Conservation (phyloP, 495 filamentous ascomycete genomes). For the Chlorociboria aeruginascens region DNA sequence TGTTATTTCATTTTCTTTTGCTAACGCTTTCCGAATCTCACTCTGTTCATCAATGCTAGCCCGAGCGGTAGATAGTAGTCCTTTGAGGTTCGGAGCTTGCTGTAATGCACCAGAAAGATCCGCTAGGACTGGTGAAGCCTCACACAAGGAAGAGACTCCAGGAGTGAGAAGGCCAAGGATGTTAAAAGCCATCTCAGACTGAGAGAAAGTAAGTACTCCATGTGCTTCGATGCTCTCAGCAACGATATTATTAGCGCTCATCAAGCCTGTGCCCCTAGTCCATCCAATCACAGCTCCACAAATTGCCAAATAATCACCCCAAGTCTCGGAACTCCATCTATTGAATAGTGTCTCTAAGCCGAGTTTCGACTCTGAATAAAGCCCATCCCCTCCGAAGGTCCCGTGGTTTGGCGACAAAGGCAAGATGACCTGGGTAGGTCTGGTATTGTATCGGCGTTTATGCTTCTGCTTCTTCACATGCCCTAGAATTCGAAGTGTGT, state of each 20-base stretch:
- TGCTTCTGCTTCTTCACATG: slow-evolving; percentile 79
- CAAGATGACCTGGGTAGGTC: slow-evolving; percentile 88
- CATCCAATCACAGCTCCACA: slow-evolving; percentile 96
- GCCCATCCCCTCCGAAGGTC: slow-evolving; percentile 90
- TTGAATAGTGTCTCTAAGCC: slow-evolving; percentile 93
- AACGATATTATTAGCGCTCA: slow-evolving; percentile 93
- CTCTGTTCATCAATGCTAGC: slow-evolving; percentile 82
- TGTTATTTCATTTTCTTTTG: slow-evolving; percentile 65
- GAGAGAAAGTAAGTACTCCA: slow-evolving; percentile 92
- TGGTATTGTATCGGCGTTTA: slow-evolving; percentile 70
- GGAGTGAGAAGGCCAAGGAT: slow-evolving; percentile 89
- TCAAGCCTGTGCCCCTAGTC: slow-evolving; percentile 94
- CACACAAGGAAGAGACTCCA: slow-evolving; percentile 80
- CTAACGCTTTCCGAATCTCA: slow-evolving; percentile 80
- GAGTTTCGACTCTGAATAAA: slow-evolving; percentile 96
- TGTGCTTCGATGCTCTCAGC: slow-evolving; percentile 89
- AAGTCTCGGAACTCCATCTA: slow-evolving; percentile 91
- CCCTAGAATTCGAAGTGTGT: slow-evolving; percentile 79
- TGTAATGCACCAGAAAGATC: slow-evolving; percentile 94
- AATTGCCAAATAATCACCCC: slow-evolving; percentile 91
- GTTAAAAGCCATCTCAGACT: slow-evolving; percentile 98
- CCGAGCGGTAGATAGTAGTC: slow-evolving; percentile 72
- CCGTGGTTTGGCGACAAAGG: slow-evolving; percentile 96
- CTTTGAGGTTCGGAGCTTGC: slow-evolving; percentile 89
- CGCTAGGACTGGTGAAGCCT: slow-evolving; percentile 83